A percentile compares a stretch with the other conserved stretches of the same genome.
These are phyloP conservation scores for Strobilomyces confusus DNA, from an alignment of 768 basidiomycete species.

Conservation along the genomic window DNA sequence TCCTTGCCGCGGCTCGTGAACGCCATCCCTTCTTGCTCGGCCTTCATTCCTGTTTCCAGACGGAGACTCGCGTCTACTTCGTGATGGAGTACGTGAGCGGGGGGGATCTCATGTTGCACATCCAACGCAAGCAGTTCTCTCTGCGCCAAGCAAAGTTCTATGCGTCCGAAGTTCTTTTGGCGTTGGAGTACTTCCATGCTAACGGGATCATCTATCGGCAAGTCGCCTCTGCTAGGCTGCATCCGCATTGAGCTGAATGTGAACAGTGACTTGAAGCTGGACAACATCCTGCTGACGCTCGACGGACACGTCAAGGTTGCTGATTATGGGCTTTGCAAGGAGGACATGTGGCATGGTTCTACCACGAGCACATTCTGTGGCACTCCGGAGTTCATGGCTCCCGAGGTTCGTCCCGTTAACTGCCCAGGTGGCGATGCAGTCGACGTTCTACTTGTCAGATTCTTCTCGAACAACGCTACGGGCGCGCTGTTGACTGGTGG, in stretches of 20 bases:
- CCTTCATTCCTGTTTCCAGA: constrained; percentile 99
- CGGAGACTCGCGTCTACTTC: constrained; percentile 98
- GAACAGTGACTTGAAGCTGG: constrained; percentile 91
- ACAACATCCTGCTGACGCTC: constrained; percentile 93
- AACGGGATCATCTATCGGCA: constrained; percentile 99
- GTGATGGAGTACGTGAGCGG: constrained; percentile 99
- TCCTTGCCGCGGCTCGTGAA: constrained; percentile 93
- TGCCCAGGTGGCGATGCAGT: background rate
- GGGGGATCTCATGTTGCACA: constrained; percentile 98
- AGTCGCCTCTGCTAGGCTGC: constrained; percentile 20
- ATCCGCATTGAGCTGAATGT: background rate
- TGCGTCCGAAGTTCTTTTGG: constrained; percentile 92
- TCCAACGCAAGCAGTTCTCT: constrained; percentile 98
- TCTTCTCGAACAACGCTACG: constrained; percentile 97
- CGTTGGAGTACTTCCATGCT: constrained; percentile 95
- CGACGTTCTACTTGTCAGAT: constrained; percentile 54
- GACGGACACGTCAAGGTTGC: constrained; percentile 99
- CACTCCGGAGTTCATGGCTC: constrained; percentile 99
- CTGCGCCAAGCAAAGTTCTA: constrained; percentile 99
- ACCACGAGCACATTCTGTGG: constrained; percentile 99
- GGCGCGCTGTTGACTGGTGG: constrained; percentile 99
- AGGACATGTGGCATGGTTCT: constrained; percentile 95
- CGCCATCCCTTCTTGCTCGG: constrained; percentile 96
- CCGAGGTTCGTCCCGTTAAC: constrained; percentile 62
- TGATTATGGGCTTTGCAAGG: constrained; percentile 98